Evolutionary conservation across 768 basidiomycete species (phyloP).

Genomic region (Auricularia heimuer): DNA sequence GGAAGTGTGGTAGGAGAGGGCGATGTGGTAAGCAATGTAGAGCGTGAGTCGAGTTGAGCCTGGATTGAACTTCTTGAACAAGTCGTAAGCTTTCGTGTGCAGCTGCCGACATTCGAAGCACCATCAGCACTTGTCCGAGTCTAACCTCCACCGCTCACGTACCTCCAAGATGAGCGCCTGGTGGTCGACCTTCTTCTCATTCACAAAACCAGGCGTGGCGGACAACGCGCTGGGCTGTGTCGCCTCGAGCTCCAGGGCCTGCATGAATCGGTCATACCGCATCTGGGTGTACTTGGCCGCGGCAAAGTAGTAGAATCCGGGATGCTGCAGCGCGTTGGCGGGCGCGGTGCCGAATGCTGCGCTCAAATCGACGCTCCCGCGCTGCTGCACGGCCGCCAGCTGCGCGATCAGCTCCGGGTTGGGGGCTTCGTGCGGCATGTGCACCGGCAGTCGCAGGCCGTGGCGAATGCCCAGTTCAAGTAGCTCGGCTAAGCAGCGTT

Average conservation of each 20-base stretch:
- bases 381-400: constrained; percentile 37
- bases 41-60: constrained; percentile 54
- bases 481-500: constrained; percentile 84
- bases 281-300: constrained; percentile 80
- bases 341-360: constrained; percentile 22
- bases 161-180: constrained; percentile 76
- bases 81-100: constrained; percentile 88
- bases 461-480: constrained; percentile 65
- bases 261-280: constrained; percentile 57
- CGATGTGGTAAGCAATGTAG: constrained; percentile 88
- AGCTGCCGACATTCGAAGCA: constrained; percentile 37
- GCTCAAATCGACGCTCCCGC: constrained; percentile 23
- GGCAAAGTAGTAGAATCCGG: constrained; percentile 87
- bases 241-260: constrained; percentile 32
- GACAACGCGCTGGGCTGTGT: constrained; percentile 26
- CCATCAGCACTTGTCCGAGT: constrained; percentile 1
- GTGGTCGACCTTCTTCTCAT: constrained; percentile 92
- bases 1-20: constrained; percentile 70
- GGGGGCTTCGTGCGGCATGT: constrained; percentile 31
- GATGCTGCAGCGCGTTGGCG: constrained; percentile 60
- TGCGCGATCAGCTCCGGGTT: constrained; percentile 23
- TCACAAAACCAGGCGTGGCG: constrained; percentile 62
- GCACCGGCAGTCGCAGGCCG: constrained; percentile 50
- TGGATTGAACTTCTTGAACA: constrained; percentile 67
- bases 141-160: not conserved